A percentile compares a stretch with the other conserved stretches of the same genome.
Evolutionary conservation across 179 eudicot species (phyloP).

Genomic region (Corrigiola litoralis): DNA sequence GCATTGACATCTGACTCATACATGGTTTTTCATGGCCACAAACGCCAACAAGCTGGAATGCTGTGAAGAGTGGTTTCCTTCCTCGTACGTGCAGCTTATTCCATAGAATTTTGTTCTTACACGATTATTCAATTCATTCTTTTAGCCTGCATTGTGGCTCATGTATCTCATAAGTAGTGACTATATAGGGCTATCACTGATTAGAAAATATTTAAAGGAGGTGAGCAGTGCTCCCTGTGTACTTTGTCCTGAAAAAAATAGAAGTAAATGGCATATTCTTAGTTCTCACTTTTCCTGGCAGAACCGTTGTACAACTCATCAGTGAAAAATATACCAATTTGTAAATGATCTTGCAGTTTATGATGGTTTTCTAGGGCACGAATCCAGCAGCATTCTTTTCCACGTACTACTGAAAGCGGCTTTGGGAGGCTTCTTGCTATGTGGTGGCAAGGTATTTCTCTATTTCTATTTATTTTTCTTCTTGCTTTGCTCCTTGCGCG

Average conservation of each 20-base stretch:
- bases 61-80: constrained; percentile 1
- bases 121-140: constrained; percentile 22
- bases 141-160: constrained; percentile 13
- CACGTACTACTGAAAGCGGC: neutral
- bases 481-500: neutral
- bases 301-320: neutral
- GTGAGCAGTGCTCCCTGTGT: constrained; percentile 11
- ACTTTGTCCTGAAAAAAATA: neutral
- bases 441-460: constrained; percentile 1
- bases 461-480: neutral
- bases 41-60: constrained; percentile 5
- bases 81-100: constrained; percentile 2
- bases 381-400: constrained; percentile 2
- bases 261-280: constrained; percentile 3
- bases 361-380: neutral
- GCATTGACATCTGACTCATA: neutral
- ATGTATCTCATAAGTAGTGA: constrained; percentile 19
- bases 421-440: neutral
- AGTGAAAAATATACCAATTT: constrained; percentile 3
- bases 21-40: neutral
- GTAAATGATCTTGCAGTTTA: constrained; percentile 1
- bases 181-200: neutral
- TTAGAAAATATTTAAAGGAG: constrained; percentile 1
- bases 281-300: neutral
- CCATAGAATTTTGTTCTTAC: constrained; percentile 16